Percentiles rank a stretch among this genome's conserved stretches.
These are phyloP conservation scores for Pleomassaria siparia DNA, from an alignment of 2,329 filamentous ascomycete genomes.

Conservation along the genomic window DNA sequence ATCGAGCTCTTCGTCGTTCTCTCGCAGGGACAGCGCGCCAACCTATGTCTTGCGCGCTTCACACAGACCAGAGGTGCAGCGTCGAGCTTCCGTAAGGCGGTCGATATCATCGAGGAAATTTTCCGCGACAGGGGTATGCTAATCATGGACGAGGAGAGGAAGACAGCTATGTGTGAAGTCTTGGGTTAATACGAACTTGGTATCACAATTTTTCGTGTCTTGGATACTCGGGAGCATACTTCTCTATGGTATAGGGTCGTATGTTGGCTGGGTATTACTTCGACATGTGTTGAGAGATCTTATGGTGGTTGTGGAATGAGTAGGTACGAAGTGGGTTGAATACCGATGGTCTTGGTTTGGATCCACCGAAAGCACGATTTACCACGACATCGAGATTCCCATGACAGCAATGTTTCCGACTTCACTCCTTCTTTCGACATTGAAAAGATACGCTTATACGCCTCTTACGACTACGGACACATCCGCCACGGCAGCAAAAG, in stretches of 20 bases:
- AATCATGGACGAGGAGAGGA: conserved; percentile 59
- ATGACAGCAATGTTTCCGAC: conserved; percentile 5
- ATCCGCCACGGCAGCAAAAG: background rate
- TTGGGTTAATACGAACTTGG: conserved; percentile 19
- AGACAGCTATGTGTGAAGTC: conserved; percentile 47
- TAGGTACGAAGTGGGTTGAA: background rate
- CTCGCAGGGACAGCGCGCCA: conserved; percentile 76
- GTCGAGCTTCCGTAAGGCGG: conserved; percentile 81
- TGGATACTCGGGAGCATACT: conserved; percentile 11
- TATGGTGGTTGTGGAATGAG: background rate
- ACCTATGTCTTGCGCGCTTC: conserved; percentile 79
- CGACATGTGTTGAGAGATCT: background rate
- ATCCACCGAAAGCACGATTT: background rate
- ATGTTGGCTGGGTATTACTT: conserved; percentile 9
- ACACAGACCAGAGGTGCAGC: conserved; percentile 91
- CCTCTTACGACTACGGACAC: background rate
- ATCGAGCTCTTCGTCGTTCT: conserved; percentile 87
- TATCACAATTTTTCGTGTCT: background rate
- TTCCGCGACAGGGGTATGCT: conserved; percentile 67
- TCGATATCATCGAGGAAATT: conserved; percentile 72
- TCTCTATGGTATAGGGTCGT: conserved; percentile 12
- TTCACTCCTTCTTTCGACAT: background rate
- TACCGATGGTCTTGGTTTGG: conserved; percentile 1
- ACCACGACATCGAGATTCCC: background rate
- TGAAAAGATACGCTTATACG: background rate